phyloP scores from a whole-genome alignment of 2,329 filamentous ascomycete genomes.

The Cercospora brassicicola region DNA sequence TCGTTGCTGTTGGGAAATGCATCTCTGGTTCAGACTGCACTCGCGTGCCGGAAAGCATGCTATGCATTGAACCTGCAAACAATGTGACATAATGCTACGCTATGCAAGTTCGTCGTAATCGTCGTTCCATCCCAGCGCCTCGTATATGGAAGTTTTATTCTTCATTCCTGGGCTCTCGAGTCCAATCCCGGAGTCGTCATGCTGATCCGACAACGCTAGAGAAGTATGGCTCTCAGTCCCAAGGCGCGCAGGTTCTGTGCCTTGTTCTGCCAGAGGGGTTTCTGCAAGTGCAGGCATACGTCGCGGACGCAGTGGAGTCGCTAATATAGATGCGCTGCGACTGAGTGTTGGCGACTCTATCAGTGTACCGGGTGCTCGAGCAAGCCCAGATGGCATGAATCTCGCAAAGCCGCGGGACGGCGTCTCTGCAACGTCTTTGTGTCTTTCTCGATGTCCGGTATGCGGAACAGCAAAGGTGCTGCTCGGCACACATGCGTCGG shows the following conservation, averaged over 20 bases:
- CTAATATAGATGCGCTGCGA: slow-evolving; percentile 19
- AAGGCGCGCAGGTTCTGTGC: not conserved
- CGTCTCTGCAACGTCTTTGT: slow-evolving; percentile 43
- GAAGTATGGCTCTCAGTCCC: not conserved
- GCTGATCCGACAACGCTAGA: not conserved
- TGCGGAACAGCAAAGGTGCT: slow-evolving; percentile 35
- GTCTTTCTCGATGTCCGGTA: slow-evolving; percentile 30
- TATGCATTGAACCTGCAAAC: not conserved
- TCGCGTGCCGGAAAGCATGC: not conserved
- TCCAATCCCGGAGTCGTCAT: slow-evolving; percentile 14
- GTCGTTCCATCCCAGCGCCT: slow-evolving; percentile 50
- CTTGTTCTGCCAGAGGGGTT: slow-evolving; percentile 7
- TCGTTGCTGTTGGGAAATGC: not conserved
- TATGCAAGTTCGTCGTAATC: slow-evolving; percentile 40
- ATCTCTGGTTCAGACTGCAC: not conserved
- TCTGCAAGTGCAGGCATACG: slow-evolving; percentile 25
- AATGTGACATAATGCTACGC: slow-evolving; percentile 8
- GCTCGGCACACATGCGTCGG: slow-evolving; percentile 17
- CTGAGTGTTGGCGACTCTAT: slow-evolving; percentile 27
- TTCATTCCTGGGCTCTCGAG: slow-evolving; percentile 8
- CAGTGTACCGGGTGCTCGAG: slow-evolving; percentile 25
- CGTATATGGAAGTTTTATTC: slow-evolving; percentile 38
- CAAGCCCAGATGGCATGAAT: slow-evolving; percentile 31
- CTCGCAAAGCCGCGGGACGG: slow-evolving; percentile 44
- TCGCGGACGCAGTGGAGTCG: slow-evolving; percentile 21